Evolutionary conservation across 148 eudicot genomes (phyloP).

Genomic region (Polygonum maritimum): DNA sequence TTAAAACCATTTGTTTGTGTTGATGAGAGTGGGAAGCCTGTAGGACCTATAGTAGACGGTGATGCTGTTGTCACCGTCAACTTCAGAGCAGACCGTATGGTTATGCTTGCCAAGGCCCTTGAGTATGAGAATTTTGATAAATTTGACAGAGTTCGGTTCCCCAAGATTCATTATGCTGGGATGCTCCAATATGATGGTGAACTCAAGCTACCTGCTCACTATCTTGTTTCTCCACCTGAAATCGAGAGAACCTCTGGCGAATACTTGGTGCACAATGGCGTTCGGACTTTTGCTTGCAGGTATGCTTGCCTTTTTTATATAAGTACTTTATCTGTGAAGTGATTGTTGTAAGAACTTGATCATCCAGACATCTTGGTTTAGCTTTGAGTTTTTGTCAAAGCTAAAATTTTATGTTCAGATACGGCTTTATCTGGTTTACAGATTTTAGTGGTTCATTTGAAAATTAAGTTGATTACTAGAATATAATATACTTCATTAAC

Average conservation of each 20-base stretch:
- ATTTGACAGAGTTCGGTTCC: constrained; percentile 69
- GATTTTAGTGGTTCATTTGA: too few species aligned
- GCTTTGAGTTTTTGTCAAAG: too few species aligned
- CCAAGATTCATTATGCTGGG: constrained; percentile 83
- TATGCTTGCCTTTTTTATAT: constrained; percentile 13
- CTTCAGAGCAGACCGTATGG: constrained; percentile 94
- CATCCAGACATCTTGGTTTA: not conserved
- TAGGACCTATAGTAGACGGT: constrained; percentile 87
- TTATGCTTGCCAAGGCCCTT: constrained; percentile 87
- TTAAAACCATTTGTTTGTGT: constrained; percentile 86
- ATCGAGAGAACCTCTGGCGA: constrained; percentile 90
- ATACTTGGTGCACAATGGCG: constrained; percentile 66
- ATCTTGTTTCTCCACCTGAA: constrained; percentile 84
- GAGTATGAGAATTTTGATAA: constrained; percentile 74
- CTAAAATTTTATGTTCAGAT: too few species aligned
- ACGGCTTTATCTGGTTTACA: too few species aligned
- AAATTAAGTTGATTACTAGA: too few species aligned
- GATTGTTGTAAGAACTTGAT: not conserved
- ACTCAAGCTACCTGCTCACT: constrained; percentile 66
- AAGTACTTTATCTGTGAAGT: not conserved
- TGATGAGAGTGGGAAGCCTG: constrained; percentile 68
- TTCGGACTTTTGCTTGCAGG: constrained; percentile 93
- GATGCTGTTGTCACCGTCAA: constrained; percentile 93
- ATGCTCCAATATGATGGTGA: constrained; percentile 97
- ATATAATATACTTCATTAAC: too few species aligned